Percentiles rank a stretch among this genome's conserved stretches.
These are phyloP conservation scores for Alliaria petiolata DNA, from an alignment of 345 rosid species.

Conservation along the genomic window DNA sequence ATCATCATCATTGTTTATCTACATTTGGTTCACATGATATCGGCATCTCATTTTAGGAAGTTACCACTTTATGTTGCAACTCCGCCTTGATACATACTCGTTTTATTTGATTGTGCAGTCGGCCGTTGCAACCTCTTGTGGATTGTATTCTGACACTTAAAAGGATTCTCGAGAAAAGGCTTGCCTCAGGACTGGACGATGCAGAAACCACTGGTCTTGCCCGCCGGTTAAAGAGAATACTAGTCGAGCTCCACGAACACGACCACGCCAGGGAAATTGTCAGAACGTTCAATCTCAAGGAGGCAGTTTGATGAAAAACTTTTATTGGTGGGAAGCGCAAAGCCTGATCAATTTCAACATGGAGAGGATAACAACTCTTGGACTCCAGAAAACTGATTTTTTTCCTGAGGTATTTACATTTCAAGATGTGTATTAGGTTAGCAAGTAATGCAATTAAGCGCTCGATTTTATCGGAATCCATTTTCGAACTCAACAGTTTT, in stretches of 20 bases:
- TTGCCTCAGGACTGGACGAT: conserved; percentile 44
- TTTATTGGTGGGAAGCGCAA: neutral
- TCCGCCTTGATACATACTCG: neutral
- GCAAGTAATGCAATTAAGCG: neutral
- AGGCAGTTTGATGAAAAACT: conserved; percentile 55
- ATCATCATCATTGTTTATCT: neutral
- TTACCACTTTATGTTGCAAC: neutral
- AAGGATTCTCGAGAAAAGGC: conserved; percentile 57
- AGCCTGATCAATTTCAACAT: conserved; percentile 7
- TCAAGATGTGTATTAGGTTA: neutral
- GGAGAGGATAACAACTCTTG: neutral
- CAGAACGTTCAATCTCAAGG: conserved; percentile 65
- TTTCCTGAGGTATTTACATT: neutral
- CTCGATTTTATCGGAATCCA: neutral
- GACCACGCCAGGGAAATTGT: conserved; percentile 74
- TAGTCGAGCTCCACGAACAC: conserved; percentile 82
- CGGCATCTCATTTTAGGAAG: neutral
- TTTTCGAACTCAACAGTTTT: conserved; percentile 4
- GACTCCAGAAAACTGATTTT: neutral
- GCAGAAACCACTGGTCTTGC: conserved; percentile 69
- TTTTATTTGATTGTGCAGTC: conserved; percentile 39
- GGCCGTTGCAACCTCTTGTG: conserved; percentile 77
- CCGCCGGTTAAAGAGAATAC: conserved; percentile 76
- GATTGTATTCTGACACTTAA: conserved; percentile 54
- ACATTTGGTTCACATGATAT: neutral